phyloP scores from a whole-genome alignment of 2,329 filamentous ascomycete genomes.

The Aspergillus sp. region DNA sequence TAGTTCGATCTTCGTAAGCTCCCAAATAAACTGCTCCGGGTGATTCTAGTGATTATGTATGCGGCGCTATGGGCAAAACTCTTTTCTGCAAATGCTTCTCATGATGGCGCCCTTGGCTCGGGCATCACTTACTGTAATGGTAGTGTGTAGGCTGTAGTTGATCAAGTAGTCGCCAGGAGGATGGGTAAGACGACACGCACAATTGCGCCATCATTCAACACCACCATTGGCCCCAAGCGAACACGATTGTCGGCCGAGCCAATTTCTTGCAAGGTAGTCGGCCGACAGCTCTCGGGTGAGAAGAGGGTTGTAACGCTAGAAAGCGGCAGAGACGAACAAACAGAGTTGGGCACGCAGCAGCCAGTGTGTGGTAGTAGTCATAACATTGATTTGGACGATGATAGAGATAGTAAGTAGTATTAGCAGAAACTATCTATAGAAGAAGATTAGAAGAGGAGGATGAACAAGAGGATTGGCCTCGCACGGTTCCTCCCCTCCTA shows the following conservation, averaged over 20 bases:
- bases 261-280: slow-evolving; percentile 19
- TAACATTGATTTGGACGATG: neutral
- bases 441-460: neutral
- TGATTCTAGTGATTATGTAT: neutral
- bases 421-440: neutral
- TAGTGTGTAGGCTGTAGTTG: neutral
- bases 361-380: no score
- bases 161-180: neutral
- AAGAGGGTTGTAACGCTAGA: neutral
- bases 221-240: slow-evolving; percentile 31
- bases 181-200: slow-evolving; percentile 14
- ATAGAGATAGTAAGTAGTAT: no score
- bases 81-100: neutral
- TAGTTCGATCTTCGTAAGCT: no score
- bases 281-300: slow-evolving; percentile 24
- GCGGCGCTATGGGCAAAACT: neutral
- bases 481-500: neutral
- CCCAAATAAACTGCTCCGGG: no score
- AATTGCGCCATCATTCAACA: slow-evolving; percentile 36
- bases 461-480: neutral
- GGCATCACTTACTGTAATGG: neutral
- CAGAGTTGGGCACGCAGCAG: neutral
- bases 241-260: slow-evolving; percentile 28
- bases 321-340: neutral
- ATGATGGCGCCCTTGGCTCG: neutral